Evolutionary conservation across 2,329 filamentous ascomycete species (phyloP), one percentile per base, ranked within the genome.

Genomic region (Colletotrichum euphorbiae): DNA sequence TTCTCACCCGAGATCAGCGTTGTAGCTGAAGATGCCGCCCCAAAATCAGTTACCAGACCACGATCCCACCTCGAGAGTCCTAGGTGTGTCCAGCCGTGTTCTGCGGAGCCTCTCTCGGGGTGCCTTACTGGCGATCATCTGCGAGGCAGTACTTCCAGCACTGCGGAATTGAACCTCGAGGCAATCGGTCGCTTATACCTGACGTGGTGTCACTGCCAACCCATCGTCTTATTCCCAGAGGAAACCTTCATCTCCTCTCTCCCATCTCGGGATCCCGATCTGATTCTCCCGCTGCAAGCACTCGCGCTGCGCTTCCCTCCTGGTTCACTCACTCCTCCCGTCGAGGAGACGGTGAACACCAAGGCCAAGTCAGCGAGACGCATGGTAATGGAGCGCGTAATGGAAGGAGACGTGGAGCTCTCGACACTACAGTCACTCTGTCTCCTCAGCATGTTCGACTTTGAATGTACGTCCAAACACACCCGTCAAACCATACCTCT

Each of bases 131-230:
- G 21, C 43, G 12, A 17, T 1, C 1, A 24, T n/a, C 1, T n/a
- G 8, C 45, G 28, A 21, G 21, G 3, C 19, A 46, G 46, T 28
- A 43, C 40, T 5, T 60, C 62, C 24, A 11, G 17, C 2, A 24
- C 38, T 6, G 40, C 28, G 4, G 57, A 61, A n/a, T 17, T 57
- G 19, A 21, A 17, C 4, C 50, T 62, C 7, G 42, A 42, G 9
- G 57, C 54, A 6, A 42, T 42, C 6, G 63, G 63, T 1, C 63
- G 63, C 9, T 21, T 60, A 2, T 87, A 85, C 70, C 70, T 85
- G 3, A 72, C 77, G 4, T 85, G 82, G 70, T 84, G 83, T 62
- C 81, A 86, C 59, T 82, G 79, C 24, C 84, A 87, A 57, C 83
- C 84, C 6, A 75, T 87, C 21, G 79, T 80, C 15, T 74, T 87